Percentiles rank a stretch among this genome's conserved stretches.
Conservation (phyloP, 805 yeast species). For the Danielia reshetovae region DNA sequence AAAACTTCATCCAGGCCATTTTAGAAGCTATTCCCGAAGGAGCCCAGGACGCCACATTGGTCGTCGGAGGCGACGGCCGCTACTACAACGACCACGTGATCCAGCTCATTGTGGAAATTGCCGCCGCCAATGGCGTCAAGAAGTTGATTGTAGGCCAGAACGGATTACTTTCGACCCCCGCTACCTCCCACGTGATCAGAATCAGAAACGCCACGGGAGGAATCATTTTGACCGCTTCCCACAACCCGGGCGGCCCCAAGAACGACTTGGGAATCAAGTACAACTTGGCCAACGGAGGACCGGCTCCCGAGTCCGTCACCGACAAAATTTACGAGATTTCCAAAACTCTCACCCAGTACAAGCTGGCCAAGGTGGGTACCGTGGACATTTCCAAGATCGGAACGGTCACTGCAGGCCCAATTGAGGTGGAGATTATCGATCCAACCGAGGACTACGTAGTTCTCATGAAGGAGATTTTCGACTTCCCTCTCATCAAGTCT, state of each 20-base stretch:
- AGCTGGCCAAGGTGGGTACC: slow-evolving; percentile 57
- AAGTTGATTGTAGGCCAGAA: slow-evolving; percentile 83
- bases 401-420: slow-evolving; percentile 43
- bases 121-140: slow-evolving; percentile 87
- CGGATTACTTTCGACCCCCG: slow-evolving; percentile 92
- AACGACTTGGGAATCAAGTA: slow-evolving; percentile 95
- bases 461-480: slow-evolving; percentile 82
- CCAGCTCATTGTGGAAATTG: slow-evolving; percentile 74
- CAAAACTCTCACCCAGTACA: slow-evolving; percentile 54
- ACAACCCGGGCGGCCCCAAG: slow-evolving; percentile 95
- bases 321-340: slow-evolving; percentile 77
- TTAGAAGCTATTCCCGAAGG: slow-evolving; percentile 91
- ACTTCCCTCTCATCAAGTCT: slow-evolving; percentile 70
- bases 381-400: slow-evolving; percentile 66
- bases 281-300: slow-evolving; percentile 93
- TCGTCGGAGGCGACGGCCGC: slow-evolving; percentile 97
- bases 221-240: slow-evolving; percentile 92
- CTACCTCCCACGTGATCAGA: slow-evolving; percentile 91
- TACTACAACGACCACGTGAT: slow-evolving; percentile 81
- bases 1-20: slow-evolving; percentile 88
- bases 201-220: slow-evolving; percentile 80
- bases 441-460: slow-evolving; percentile 73
- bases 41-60: slow-evolving; percentile 64
- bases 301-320: slow-evolving; percentile 95
- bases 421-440: slow-evolving; percentile 79